Conservation (phyloP, 2,329 filamentous ascomycete genomes). For the Pseudogymnoascus sp. region DNA sequence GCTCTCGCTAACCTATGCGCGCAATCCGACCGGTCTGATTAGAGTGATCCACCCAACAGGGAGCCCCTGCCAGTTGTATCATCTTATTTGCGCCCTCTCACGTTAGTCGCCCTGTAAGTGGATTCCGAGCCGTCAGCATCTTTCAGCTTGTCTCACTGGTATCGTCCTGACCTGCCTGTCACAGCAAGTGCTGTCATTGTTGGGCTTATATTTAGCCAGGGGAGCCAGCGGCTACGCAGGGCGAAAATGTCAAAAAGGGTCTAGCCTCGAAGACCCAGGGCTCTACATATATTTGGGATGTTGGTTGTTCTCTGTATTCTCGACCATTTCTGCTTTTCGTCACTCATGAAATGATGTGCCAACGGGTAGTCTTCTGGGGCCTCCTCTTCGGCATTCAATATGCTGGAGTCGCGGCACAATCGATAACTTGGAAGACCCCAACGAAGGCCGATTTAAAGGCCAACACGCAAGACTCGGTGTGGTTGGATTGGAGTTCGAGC, state of each 20-base stretch:
- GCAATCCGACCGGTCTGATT: background rate
- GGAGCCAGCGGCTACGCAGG: background rate
- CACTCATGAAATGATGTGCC: background rate
- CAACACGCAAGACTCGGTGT: slow-evolving; percentile 15
- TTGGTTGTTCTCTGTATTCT: background rate
- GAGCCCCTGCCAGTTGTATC: background rate
- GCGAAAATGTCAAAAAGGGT: background rate
- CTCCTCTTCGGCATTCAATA: background rate
- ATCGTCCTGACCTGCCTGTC: background rate
- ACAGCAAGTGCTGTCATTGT: background rate
- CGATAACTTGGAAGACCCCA: slow-evolving; percentile 14
- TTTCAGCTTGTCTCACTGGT: background rate
- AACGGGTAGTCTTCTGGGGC: background rate
- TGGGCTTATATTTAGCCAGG: background rate
- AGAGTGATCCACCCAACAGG: background rate
- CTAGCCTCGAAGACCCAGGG: background rate
- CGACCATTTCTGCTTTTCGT: background rate
- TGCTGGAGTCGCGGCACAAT: background rate
- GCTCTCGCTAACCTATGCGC: background rate
- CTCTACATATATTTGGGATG: background rate
- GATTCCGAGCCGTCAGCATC: background rate
- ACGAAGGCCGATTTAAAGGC: slow-evolving; percentile 10
- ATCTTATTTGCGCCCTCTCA: background rate
- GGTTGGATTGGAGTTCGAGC: slow-evolving; percentile 15
- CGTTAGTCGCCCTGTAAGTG: background rate